phyloP scores from a whole-genome alignment of 208 protist species.

The Porcisia hertigi region DNA sequence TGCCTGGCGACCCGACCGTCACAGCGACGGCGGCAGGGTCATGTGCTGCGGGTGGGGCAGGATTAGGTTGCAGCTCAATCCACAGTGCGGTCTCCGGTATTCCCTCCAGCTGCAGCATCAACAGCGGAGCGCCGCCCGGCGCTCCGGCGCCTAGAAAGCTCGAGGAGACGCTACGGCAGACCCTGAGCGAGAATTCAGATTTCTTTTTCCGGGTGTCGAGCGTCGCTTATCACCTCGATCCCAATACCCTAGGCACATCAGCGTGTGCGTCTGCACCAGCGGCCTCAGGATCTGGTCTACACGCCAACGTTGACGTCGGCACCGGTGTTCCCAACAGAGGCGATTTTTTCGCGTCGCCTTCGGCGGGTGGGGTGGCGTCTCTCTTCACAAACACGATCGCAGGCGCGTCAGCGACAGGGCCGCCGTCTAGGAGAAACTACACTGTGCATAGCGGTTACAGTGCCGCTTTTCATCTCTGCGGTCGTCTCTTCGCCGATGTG shows the following conservation, averaged over 20 bases:
- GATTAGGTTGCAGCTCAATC: neutral
- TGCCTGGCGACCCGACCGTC: neutral
- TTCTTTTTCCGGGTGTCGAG: constrained; percentile 45
- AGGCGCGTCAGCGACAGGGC: neutral
- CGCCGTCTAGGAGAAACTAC: constrained; percentile 25
- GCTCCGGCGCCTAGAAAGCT: constrained; percentile 6
- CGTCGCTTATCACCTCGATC: constrained; percentile 36
- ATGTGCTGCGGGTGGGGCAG: neutral
- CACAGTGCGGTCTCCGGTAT: constrained; percentile 2
- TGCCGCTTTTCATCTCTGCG: constrained; percentile 37
- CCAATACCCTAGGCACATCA: neutral
- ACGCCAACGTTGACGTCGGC: neutral
- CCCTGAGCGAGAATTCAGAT: constrained; percentile 29
- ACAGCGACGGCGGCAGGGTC: neutral
- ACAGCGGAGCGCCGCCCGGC: neutral
- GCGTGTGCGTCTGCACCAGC: constrained; percentile 6
- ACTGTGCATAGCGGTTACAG: constrained; percentile 34
- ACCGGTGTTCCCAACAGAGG: neutral
- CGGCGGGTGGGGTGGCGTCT: constrained; percentile 20
- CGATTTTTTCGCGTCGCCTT: constrained; percentile 8
- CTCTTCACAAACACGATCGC: constrained; percentile 23
- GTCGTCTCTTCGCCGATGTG: constrained; percentile 25
- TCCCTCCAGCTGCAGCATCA: neutral
- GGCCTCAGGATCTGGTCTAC: neutral
- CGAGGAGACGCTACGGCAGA: constrained; percentile 22